Conservation (phyloP, 371 early-diverging fungal genomes). For the Umbelopsis sp. region DNA sequence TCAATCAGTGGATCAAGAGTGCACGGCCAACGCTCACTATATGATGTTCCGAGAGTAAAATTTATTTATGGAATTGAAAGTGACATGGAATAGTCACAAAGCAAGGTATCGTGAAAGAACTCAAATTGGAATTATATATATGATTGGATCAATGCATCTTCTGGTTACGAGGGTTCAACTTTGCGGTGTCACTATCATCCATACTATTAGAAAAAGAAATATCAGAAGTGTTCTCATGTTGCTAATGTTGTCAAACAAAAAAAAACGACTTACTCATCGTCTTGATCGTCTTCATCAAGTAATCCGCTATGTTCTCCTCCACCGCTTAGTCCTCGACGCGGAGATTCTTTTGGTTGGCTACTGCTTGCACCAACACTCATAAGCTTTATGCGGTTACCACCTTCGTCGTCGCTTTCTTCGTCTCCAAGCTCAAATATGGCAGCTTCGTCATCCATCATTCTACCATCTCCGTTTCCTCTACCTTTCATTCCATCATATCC, state of each 20-base stretch:
- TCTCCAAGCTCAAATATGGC: constrained; percentile 73
- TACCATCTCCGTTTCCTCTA: constrained; percentile 19
- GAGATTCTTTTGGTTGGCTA: not conserved
- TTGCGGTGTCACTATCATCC: constrained; percentile 16
- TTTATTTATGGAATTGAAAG: too few relatives aligned
- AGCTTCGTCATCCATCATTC: constrained; percentile 46
- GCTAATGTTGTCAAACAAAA: not conserved
- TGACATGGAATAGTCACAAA: not conserved
- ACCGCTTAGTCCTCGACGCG: not conserved
- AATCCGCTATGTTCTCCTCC: constrained; percentile 2
- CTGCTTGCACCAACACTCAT: constrained; percentile 25
- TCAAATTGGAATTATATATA: not conserved
- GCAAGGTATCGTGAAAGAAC: constrained; percentile 1
- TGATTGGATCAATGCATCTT: constrained; percentile 14
- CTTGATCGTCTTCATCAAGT: not conserved
- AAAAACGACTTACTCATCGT: not conserved
- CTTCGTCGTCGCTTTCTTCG: constrained; percentile 58
- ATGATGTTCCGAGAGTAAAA: not conserved
- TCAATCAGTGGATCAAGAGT: not conserved
- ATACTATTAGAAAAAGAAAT: not conserved
- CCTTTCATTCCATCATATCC: constrained; percentile 46
- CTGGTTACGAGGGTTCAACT: not conserved
- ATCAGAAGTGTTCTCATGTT: not conserved
- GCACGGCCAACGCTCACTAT: constrained; percentile 5
- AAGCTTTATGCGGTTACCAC: constrained; percentile 28